phyloP scores from a whole-genome alignment of 768 basidiomycete species.

The Cyathus striatus region DNA sequence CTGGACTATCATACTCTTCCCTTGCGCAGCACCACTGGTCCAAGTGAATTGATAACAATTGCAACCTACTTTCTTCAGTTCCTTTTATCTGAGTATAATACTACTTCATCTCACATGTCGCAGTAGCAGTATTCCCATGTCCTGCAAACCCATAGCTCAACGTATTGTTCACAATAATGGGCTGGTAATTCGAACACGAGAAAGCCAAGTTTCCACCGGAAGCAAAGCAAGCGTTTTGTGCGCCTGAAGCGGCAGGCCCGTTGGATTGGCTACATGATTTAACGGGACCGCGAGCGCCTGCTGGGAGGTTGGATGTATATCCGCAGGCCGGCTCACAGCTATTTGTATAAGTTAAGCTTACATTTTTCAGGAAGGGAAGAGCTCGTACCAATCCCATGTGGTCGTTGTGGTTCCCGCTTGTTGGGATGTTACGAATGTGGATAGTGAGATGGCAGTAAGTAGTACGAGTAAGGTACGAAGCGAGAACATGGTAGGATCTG shows the following conservation, averaged over 20 bases:
- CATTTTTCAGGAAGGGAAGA: no score
- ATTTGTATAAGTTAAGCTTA: neutral
- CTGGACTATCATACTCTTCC: slow-evolving; percentile 9
- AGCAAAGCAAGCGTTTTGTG: slow-evolving; percentile 8
- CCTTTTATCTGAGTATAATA: neutral
- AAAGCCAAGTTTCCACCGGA: slow-evolving; percentile 5
- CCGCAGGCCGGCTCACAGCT: slow-evolving; percentile 7
- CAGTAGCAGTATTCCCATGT: slow-evolving; percentile 7
- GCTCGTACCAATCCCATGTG: neutral
- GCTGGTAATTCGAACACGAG: slow-evolving; percentile 6
- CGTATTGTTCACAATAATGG: slow-evolving; percentile 6
- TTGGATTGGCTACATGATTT: slow-evolving; percentile 6
- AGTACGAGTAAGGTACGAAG: neutral
- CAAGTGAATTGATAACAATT: slow-evolving; percentile 8
- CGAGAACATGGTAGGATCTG: neutral
- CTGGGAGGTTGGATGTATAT: slow-evolving; percentile 6
- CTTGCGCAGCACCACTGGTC: slow-evolving; percentile 7
- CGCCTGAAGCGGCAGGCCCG: slow-evolving; percentile 5
- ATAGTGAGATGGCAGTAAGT: neutral
- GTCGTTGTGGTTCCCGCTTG: neutral
- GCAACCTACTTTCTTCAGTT: slow-evolving; percentile 1
- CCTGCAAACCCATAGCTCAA: slow-evolving; percentile 6
- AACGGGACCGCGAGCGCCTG: slow-evolving; percentile 5
- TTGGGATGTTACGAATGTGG: neutral
- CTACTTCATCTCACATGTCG: neutral